Conservation (phyloP, 129 eudicot genomes). For the Silybum marianum region DNA sequence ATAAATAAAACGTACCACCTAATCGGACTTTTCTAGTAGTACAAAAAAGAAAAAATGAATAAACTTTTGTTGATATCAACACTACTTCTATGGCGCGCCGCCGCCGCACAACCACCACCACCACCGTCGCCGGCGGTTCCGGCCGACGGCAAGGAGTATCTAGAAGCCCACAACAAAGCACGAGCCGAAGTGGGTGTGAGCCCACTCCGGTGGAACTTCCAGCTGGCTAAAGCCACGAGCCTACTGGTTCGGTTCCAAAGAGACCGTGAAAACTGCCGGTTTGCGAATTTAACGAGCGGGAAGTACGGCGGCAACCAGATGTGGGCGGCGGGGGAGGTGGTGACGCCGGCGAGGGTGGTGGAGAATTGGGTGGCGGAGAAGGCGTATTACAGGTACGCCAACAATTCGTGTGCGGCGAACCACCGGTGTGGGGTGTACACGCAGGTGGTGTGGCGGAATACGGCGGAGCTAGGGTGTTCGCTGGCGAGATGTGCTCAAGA, state of each 20-base stretch:
- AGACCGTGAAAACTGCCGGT: constrained; percentile 61
- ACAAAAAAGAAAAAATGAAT: constrained; percentile 37
- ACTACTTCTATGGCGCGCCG: constrained; percentile 18
- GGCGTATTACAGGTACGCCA: constrained; percentile 56
- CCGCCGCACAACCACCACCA: constrained; percentile 42
- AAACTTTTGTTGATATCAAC: constrained; percentile 29
- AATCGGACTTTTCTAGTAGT: neutral
- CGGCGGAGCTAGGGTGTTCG: constrained; percentile 78
- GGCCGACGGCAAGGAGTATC: constrained; percentile 51
- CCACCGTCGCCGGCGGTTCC: constrained; percentile 30
- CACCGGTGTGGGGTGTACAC: constrained; percentile 87
- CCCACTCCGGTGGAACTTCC: constrained; percentile 65
- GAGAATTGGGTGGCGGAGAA: constrained; percentile 80
- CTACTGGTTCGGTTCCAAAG: constrained; percentile 66
- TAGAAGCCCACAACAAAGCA: constrained; percentile 73
- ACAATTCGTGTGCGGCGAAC: constrained; percentile 59
- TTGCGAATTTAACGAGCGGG: constrained; percentile 58
- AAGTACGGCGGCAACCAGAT: constrained; percentile 85
- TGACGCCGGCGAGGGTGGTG: constrained; percentile 60
- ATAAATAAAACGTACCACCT: constrained; percentile 18
- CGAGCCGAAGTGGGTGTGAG: constrained; percentile 66
- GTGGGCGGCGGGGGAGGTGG: constrained; percentile 49
- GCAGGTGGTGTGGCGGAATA: constrained; percentile 87
- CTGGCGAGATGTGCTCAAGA: constrained; percentile 58
- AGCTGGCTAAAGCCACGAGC: constrained; percentile 67